Evolutionary conservation across 208 protist species (phyloP), one percentile per base, ranked within the genome.

Genomic region (Naegleria fowleri): DNA sequence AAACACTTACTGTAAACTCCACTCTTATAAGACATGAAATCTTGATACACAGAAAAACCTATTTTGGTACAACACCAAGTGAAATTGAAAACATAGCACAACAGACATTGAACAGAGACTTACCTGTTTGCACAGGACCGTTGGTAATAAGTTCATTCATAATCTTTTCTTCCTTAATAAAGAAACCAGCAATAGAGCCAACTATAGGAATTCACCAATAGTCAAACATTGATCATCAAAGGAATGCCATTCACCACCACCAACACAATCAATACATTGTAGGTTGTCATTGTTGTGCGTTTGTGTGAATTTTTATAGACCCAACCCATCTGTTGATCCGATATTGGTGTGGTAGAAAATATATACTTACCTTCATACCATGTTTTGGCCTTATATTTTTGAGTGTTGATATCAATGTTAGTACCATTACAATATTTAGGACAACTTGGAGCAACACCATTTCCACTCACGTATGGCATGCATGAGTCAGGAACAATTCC

Each of bases 101-200:
- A n/a, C n/a, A n/a, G n/a, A n/a, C n/a, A n/a, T n/a, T n/a, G n/a
- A n/a, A n/a, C n/a, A n/a, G n/a, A n/a, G n/a, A n/a, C n/a, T n/a
- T n/a, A n/a, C n/a, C 94, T 19, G 94, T 94, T 93, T 97, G 95
- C 83, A 98, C 96, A 33, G 97, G 96, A 38, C 97, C 97, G 84
- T 95, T 92, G 36, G 93, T 92, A 93, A 95, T 95, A 91, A 98
- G 94, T 94, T 97, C 96, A 39, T 93, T 93, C 94, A 95, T 94
- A 92, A 96, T 97, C 6, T 40, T 36, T 52, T 87, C 83, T 67
- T 67, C 55, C 55, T 67, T 67, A 67, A 67, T 67, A 29, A 67
- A 67, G 55, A 67, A 67, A 67, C 55, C 55, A 67, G 6, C 55
- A 67, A 67, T 67, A 67, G 19, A 29, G 1, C 55, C 55, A 67